Evolutionary conservation across 208 protist species (phyloP).

Genomic region (Acanthamoeba royreba): DNA sequence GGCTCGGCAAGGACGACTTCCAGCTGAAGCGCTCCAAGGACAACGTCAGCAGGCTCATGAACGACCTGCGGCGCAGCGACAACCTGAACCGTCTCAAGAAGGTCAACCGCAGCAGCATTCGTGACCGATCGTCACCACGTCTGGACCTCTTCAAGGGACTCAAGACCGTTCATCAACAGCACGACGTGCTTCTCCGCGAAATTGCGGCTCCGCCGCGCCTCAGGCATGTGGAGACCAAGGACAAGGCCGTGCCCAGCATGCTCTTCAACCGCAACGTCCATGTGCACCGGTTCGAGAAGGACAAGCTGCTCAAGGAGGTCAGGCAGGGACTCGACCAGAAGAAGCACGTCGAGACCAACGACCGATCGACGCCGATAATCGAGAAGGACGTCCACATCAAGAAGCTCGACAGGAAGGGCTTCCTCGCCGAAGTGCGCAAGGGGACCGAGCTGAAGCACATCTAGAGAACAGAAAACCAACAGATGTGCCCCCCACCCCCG

Average conservation of each 20-base stretch:
- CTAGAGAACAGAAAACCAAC: no score
- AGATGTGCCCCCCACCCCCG: no score
- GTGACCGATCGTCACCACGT: neutral
- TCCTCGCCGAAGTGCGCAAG: neutral
- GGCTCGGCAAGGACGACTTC: neutral
- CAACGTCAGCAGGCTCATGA: neutral
- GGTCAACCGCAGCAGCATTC: neutral
- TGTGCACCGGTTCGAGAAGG: neutral
- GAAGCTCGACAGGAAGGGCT: neutral
- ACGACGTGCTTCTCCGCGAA: neutral
- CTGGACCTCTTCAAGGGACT: neutral
- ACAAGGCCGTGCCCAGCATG: constrained; percentile 17
- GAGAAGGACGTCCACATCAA: no score
- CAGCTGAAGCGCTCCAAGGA: neutral
- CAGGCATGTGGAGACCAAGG: neutral
- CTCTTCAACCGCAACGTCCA: neutral
- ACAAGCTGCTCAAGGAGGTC: neutral
- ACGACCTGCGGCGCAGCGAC: neutral
- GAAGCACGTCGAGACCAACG: neutral
- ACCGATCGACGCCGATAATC: neutral
- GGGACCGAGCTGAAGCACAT: neutral
- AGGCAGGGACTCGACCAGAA: neutral
- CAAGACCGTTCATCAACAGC: neutral
- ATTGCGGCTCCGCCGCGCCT: neutral
- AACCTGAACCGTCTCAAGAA: neutral